Conservation (phyloP, 108 stramenopile genomes). For the Aureococcus anophagefferens region DNA sequence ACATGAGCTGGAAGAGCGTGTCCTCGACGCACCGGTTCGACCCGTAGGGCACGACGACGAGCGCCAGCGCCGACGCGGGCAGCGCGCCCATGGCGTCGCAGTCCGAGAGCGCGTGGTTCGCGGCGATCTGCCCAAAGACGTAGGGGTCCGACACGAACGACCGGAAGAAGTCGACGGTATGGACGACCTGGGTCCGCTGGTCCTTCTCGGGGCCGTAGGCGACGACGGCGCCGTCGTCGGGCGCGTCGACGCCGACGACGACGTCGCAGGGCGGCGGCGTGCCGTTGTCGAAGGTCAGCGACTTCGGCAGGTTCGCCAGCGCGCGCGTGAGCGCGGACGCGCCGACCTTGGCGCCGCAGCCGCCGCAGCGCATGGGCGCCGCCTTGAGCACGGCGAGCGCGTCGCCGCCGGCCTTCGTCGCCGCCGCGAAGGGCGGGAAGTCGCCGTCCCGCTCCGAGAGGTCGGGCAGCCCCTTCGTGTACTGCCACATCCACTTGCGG, state of each 20-base stretch:
- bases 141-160: slow-evolving; percentile 48
- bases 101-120: slow-evolving; percentile 57
- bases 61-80: slow-evolving; percentile 40
- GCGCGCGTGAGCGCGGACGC: slow-evolving; percentile 18
- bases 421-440: not conserved
- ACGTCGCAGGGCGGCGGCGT: not conserved
- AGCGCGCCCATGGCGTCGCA: slow-evolving; percentile 52
- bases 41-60: slow-evolving; percentile 36
- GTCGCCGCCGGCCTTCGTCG: not conserved
- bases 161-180: slow-evolving; percentile 56
- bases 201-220: not conserved
- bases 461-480: slow-evolving; percentile 32
- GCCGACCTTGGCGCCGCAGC: slow-evolving; percentile 56
- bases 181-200: slow-evolving; percentile 28
- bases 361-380: slow-evolving; percentile 52
- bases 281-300: too few species aligned
- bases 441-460: slow-evolving; percentile 22
- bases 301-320: not conserved
- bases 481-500: slow-evolving; percentile 55
- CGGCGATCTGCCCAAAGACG: slow-evolving; percentile 49
- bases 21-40: slow-evolving; percentile 27
- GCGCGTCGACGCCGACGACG: slow-evolving; percentile 3
- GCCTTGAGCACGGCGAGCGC: not conserved
- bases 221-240: slow-evolving; percentile 38
- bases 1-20: slow-evolving; percentile 36